Evolutionary conservation across 1,284 basidiomycete species (phyloP).

Genomic region (Ganoderma meredithae): DNA sequence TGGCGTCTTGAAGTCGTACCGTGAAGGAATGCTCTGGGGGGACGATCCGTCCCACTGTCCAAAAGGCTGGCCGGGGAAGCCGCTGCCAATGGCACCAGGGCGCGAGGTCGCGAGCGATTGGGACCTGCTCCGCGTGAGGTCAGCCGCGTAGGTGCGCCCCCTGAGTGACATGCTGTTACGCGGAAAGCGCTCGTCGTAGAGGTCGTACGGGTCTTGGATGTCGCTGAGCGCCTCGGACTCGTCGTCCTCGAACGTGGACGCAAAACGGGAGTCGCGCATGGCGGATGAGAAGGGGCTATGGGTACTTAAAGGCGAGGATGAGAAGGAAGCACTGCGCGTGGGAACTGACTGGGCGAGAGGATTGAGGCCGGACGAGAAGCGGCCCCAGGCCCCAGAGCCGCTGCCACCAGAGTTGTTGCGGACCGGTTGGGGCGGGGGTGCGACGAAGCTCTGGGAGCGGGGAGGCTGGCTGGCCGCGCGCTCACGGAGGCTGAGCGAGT

Average conservation of each 20-base stretch:
- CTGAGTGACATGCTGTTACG: constrained; percentile 47
- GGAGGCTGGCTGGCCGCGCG: constrained; percentile 76
- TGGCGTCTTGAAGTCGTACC: constrained; percentile 69
- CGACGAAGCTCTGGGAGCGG: constrained; percentile 55
- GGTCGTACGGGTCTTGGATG: constrained; percentile 42
- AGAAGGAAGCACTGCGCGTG: constrained; percentile 72
- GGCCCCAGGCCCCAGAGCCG: constrained; percentile 54
- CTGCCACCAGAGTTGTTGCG: constrained; percentile 53
- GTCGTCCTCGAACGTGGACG: constrained; percentile 77
- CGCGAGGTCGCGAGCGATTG: constrained; percentile 73
- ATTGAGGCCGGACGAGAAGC: constrained; percentile 48
- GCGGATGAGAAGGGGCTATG: constrained; percentile 62
- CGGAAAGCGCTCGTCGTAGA: constrained; percentile 61
- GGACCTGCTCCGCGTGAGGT: constrained; percentile 74
- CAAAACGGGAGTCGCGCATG: constrained; percentile 69
- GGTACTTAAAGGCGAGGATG: constrained; percentile 50
- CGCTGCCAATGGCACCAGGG: constrained; percentile 55
- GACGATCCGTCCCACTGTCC: constrained; percentile 62
- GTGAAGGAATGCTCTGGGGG: constrained; percentile 62
- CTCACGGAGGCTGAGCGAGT: constrained; percentile 50
- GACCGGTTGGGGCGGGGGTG: constrained; percentile 62
- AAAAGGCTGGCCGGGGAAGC: constrained; percentile 46
- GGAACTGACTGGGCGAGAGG: constrained; percentile 54
- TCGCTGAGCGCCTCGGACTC: constrained; percentile 67
- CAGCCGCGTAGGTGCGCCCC: constrained; percentile 62